A percentile compares a stretch with the other conserved stretches of the same genome.
Conservation (phyloP, 2,329 filamentous ascomycete species). For the Pseudogymnoascus sp. region DNA sequence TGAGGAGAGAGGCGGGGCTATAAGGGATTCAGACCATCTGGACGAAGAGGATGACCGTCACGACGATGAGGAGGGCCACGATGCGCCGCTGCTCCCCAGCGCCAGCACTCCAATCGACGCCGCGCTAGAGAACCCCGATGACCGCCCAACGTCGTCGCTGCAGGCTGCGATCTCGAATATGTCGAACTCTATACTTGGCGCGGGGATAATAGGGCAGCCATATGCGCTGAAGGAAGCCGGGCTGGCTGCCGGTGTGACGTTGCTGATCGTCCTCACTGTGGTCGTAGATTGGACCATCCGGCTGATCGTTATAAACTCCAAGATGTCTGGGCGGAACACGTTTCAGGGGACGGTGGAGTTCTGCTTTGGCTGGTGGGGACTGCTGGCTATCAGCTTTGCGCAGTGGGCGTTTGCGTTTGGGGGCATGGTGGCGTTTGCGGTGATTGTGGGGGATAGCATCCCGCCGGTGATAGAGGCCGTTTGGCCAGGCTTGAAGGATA, state of each 20-base stretch:
- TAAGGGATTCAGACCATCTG: background rate
- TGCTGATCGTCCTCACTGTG: conserved; percentile 72
- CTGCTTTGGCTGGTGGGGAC: conserved; percentile 81
- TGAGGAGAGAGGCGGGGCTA: background rate
- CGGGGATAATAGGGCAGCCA: conserved; percentile 73
- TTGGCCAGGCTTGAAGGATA: conserved; percentile 65
- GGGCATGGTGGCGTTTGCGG: conserved; percentile 96
- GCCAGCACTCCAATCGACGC: conserved; percentile 30
- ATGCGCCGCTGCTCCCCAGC: conserved; percentile 7
- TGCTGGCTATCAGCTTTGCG: conserved; percentile 81
- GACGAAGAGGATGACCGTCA: background rate
- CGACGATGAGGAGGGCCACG: conserved; percentile 29
- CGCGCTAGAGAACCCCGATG: conserved; percentile 35
- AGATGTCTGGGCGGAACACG: conserved; percentile 84
- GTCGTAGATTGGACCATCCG: conserved; percentile 96
- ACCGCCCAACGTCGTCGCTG: conserved; percentile 74
- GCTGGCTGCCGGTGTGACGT: conserved; percentile 66
- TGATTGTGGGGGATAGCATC: conserved; percentile 95
- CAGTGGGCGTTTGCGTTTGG: conserved; percentile 99
- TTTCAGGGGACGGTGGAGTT: conserved; percentile 95
- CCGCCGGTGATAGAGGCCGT: conserved; percentile 78
- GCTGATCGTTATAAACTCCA: conserved; percentile 94
- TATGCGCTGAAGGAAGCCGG: conserved; percentile 95
- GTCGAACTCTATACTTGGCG: conserved; percentile 94
- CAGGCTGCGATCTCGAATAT: conserved; percentile 97